Evolutionary conservation across 768 basidiomycete species (phyloP).

Genomic region (Sutorius australiensis): DNA sequence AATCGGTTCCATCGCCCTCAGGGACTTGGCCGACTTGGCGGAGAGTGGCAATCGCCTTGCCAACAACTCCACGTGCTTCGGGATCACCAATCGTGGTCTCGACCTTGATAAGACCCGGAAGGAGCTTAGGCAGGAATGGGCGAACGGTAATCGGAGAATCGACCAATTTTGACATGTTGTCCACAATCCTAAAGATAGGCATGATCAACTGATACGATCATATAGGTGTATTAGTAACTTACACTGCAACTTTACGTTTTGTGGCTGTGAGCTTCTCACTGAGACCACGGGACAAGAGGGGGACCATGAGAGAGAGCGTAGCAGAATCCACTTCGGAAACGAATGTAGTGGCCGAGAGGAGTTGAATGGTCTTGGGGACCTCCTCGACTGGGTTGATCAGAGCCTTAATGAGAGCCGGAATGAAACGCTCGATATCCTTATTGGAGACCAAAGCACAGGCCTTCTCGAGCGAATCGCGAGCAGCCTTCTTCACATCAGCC

Average conservation of each 20-base stretch:
- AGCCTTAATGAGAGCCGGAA: slow-evolving; percentile 96
- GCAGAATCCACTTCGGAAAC: slow-evolving; percentile 99
- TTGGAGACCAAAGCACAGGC: slow-evolving; percentile 92
- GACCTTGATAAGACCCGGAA: slow-evolving; percentile 94
- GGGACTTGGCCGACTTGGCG: slow-evolving; percentile 94
- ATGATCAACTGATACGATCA: slow-evolving; percentile 17
- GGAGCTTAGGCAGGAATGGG: slow-evolving; percentile 93
- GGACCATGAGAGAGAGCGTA: slow-evolving; percentile 97
- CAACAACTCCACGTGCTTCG: slow-evolving; percentile 91
- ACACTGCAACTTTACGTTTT: slow-evolving; percentile 98
- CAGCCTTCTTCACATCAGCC: slow-evolving; percentile 97
- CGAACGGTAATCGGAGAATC: slow-evolving; percentile 93
- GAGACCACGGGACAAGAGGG: slow-evolving; percentile 90
- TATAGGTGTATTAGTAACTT: slow-evolving; percentile 32
- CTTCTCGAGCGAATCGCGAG: slow-evolving; percentile 91
- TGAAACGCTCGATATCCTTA: slow-evolving; percentile 97
- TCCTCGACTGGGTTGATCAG: slow-evolving; percentile 99
- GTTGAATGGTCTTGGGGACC: slow-evolving; percentile 90
- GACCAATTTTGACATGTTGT: slow-evolving; percentile 99
- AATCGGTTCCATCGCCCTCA: slow-evolving; percentile 80
- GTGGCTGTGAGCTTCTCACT: slow-evolving; percentile 92
- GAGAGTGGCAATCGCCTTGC: slow-evolving; percentile 90
- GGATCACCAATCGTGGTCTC: slow-evolving; percentile 95
- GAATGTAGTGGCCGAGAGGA: slow-evolving; percentile 98
- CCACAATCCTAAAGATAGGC: slow-evolving; percentile 64